Base-by-base conservation (phyloP, 805 yeast genomes). In the Candida quercuum region DNA sequence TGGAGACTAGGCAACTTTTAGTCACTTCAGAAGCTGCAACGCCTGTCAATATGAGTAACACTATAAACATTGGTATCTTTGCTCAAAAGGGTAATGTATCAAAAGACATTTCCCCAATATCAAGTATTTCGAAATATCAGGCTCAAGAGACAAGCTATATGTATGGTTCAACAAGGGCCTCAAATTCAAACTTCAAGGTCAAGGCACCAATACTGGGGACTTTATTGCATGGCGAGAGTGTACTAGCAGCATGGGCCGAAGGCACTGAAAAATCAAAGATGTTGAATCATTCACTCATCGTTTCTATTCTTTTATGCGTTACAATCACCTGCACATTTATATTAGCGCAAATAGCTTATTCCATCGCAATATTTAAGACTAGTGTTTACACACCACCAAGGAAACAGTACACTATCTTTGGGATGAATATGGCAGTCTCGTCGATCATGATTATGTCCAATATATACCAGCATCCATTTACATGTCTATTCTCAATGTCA, bases 321-420 rank as follows among this genome's bases (percentile, higher is more conserved):
- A n/a, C n/a, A 7, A 61, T 51, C 8, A 40, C 42, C 2, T 36
- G 35, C 15, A 42, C 54, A 8, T 60, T 46, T 20, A 53, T 53
- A 26, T 45, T 33, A 2, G 47, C 53, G 10, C 60, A 69, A 29
- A 49, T 59, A 45, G 26, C 61, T 54, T 66, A 61, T 55, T 60
- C 57, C 71, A 81, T 56, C 81, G 82, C 60, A 85, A 72, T 67
- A 83, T 95, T 52, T 85, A 72, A 38, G 86, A 81, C 56, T 82
- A 72, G 8, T 95, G 96, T 48, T 94, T 74, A 57, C 95, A 76
- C 33, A 94, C 87, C 36, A 83, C 96, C 47, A 86, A 86, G 37
- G 95, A 96, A 10, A 93, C 84, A 33, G 95, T 95, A 56, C 95
- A 69, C 40, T 94, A 96, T 48, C 84, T 66, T 30, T 11, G 9